Evolutionary conservation across 352 stramenopile genomes (phyloP), one percentile per base, ranked within the genome.

Genomic region (Phytophthora citrophthora): DNA sequence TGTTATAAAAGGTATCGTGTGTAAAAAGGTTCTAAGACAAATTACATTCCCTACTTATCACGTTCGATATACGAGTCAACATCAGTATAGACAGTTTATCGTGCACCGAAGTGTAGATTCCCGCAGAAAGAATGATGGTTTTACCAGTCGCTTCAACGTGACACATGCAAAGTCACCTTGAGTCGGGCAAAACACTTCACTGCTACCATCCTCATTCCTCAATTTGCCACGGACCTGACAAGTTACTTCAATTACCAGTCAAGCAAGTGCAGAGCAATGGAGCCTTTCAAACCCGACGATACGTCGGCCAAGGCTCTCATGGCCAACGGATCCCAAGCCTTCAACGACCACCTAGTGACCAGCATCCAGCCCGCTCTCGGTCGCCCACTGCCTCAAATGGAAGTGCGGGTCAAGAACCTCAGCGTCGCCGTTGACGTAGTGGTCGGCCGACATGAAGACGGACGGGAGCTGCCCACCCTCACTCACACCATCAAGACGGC

Each of bases 391-490:
- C 72, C 72, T 1, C 68, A 64, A 23, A 49, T 77, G 48, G 72
- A 80, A 23, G 70, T 77, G 24, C 51, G 72, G 1, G 69, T 74
- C 61, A 62, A 57, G 39, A 48, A 72, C 50, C 43, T 76, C 9
- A 65, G 54, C 15, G 38, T 88, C 32, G 54, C 61, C 12, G 73
- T 64, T 5, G 68, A 75, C 38, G 46, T 75, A 1, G 50, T 74
- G 2, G 65, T 69, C 11, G 67, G 63, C 1, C 43, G 44, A 23
- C 41, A 74, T 13, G 56, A 57, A 5, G 61, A 74, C 41, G 59
- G 54, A 26, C 54, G 54, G 23, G 74, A 82, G 27, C 60, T 86
- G 5, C 72, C 77, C 16, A 83, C 74, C 15, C 50, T 83, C 20
- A 27, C 46, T 16, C 81, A 79, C 46, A 60, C 43, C 31, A 34